Conservation (phyloP, 768 basidiomycete genomes). For the Flagelloscypha sp. region DNA sequence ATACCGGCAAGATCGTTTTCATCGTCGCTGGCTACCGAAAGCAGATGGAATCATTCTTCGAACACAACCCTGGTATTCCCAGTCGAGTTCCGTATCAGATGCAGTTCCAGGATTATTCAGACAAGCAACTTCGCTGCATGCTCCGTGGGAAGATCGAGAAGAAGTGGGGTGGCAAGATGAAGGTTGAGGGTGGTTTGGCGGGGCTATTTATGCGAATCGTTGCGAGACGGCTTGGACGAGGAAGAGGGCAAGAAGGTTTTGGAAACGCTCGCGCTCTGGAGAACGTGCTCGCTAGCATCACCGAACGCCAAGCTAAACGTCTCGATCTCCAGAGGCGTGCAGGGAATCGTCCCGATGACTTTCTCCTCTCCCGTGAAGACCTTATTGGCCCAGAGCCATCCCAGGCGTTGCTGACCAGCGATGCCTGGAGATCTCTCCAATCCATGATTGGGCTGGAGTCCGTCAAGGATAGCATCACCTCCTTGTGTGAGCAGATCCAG, state of each 20-base stretch:
- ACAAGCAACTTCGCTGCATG: conserved; percentile 49
- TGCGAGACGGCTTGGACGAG: conserved; percentile 52
- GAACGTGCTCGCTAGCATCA: conserved; percentile 37
- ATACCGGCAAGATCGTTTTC: conserved; percentile 55
- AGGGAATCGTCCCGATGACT: conserved; percentile 38
- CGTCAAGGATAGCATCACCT: conserved; percentile 48
- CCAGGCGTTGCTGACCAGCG: conserved; percentile 32
- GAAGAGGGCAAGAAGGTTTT: conserved; percentile 51
- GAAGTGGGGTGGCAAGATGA: conserved; percentile 41
- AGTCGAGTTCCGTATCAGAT: conserved; percentile 62
- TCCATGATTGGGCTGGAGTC: conserved; percentile 43
- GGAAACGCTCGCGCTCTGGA: conserved; percentile 60
- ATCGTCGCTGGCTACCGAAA: conserved; percentile 64
- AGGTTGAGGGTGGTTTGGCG: conserved; percentile 38
- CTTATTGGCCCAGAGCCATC: conserved; percentile 61
- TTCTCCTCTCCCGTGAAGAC: conserved; percentile 44
- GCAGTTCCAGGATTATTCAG: conserved; percentile 53
- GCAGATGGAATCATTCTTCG: conserved; percentile 72
- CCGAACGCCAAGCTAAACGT: conserved; percentile 46
- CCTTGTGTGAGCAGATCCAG: conserved; percentile 36
- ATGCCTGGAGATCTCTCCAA: conserved; percentile 46
- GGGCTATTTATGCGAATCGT: conserved; percentile 52
- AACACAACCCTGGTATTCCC: conserved; percentile 61
- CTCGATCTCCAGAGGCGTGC: conserved; percentile 30
- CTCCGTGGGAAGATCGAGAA: conserved; percentile 40